Percentiles rank a stretch among this genome's conserved stretches.
Evolutionary conservation across 371 early-diverging fungal species (phyloP).

Genomic region (Capillidium rhysosporum): DNA sequence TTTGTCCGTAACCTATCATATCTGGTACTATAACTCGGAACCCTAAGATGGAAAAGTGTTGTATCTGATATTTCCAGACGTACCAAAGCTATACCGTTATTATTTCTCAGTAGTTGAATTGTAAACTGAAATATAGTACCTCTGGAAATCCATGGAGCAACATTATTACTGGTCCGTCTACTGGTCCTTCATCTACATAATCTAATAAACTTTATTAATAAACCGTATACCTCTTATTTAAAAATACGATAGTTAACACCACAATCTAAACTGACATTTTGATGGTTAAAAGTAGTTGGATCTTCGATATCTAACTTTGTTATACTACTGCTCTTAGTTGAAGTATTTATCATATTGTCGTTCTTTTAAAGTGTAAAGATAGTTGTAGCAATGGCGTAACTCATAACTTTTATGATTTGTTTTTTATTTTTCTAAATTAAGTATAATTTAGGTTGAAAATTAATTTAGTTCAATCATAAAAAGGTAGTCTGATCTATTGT

Average conservation of each 20-base stretch:
- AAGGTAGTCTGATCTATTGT: too few species aligned
- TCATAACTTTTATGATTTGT: too few species aligned
- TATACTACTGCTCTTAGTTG: too few species aligned
- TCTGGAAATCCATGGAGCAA: constrained; percentile 1
- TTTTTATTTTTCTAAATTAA: too few species aligned
- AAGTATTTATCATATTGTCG: too few species aligned
- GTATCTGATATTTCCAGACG: neutral
- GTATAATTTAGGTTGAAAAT: too few species aligned
- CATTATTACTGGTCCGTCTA: neutral
- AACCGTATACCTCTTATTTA: neutral
- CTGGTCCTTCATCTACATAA: constrained; percentile 3
- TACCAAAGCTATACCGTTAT: neutral
- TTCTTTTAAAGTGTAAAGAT: too few species aligned
- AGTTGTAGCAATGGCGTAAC: too few species aligned
- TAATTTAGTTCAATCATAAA: too few species aligned
- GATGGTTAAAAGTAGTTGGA: neutral
- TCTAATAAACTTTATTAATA: neutral
- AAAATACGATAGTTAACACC: neutral
- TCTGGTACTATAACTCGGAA: neutral
- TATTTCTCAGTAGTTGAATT: too few species aligned
- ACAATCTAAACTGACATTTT: neutral
- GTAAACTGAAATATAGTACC: too few species aligned
- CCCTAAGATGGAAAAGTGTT: neutral
- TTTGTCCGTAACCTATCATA: neutral
- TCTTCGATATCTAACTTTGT: neutral